Conservation (phyloP, 1,139 yeast genomes). For the Taphrina communis region DNA sequence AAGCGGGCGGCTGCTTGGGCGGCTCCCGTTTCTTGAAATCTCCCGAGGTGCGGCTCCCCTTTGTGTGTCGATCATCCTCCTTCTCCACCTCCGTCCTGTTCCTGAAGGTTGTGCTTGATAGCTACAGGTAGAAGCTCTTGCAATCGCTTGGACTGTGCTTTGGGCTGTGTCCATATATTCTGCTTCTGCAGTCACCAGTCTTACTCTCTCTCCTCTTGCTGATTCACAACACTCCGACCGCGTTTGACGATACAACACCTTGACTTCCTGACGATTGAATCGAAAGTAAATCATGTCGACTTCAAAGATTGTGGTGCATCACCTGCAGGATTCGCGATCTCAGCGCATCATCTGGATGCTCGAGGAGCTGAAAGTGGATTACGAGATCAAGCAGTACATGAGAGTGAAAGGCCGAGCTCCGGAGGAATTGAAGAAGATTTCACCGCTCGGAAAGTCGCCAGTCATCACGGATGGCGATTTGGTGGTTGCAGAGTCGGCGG, state of each 20-base stretch:
- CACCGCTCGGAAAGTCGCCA: constrained; percentile 66
- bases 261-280: not conserved
- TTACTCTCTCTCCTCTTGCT: too few relatives aligned
- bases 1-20: too few relatives aligned
- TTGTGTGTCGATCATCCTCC: too few relatives aligned
- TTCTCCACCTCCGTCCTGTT: too few relatives aligned
- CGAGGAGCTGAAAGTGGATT: constrained; percentile 53
- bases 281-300: not conserved
- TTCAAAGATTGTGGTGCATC: constrained; percentile 30
- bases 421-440: constrained; percentile 58
- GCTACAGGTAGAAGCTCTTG: too few relatives aligned
- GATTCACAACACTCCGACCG: too few relatives aligned
- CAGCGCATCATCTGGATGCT: constrained; percentile 63
- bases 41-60: too few relatives aligned
- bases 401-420: constrained; percentile 57
- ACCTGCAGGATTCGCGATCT: constrained; percentile 61
- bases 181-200: too few relatives aligned
- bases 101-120: too few relatives aligned
- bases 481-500: constrained; percentile 49
- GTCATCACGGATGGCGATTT: constrained; percentile 56
- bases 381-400: constrained; percentile 52
- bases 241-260: not conserved
- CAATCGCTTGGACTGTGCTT: too few relatives aligned
- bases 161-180: too few relatives aligned
- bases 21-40: too few relatives aligned